Evolutionary conservation across 495 filamentous ascomycete species (phyloP).

Genomic region (Podospora didyma): DNA sequence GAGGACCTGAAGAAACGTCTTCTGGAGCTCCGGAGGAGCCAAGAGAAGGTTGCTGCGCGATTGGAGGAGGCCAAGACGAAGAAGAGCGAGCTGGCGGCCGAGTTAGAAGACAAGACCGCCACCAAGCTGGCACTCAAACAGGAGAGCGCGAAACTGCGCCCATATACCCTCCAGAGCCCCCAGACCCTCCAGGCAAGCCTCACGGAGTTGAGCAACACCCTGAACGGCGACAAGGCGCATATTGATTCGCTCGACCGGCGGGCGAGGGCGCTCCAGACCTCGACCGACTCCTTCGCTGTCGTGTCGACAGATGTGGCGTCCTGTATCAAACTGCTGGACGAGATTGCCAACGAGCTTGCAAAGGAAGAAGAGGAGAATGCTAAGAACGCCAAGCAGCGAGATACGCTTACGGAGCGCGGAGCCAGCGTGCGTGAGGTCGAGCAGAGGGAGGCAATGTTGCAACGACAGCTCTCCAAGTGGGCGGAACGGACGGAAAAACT

Average conservation of each 20-base stretch:
- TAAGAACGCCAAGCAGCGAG: slow-evolving; percentile 73
- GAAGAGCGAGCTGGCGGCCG: slow-evolving; percentile 63
- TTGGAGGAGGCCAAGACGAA: slow-evolving; percentile 71
- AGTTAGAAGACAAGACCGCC: slow-evolving; percentile 78
- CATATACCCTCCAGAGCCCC: slow-evolving; percentile 87
- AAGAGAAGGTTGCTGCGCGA: slow-evolving; percentile 73
- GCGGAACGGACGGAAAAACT: slow-evolving; percentile 79
- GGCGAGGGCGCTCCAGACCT: slow-evolving; percentile 85
- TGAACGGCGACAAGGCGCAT: slow-evolving; percentile 70
- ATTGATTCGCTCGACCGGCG: slow-evolving; percentile 85
- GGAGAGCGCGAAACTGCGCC: slow-evolving; percentile 81
- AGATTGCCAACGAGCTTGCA: slow-evolving; percentile 73
- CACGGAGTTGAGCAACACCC: slow-evolving; percentile 70
- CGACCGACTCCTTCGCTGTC: slow-evolving; percentile 79
- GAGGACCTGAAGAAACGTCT: slow-evolving; percentile 78
- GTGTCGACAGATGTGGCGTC: slow-evolving; percentile 78
- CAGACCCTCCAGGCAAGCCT: slow-evolving; percentile 76
- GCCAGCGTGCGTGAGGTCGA: slow-evolving; percentile 90
- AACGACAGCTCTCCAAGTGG: slow-evolving; percentile 78
- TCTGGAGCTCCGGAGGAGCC: slow-evolving; percentile 68
- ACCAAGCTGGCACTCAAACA: slow-evolving; percentile 54
- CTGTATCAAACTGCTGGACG: slow-evolving; percentile 84
- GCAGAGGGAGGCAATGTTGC: slow-evolving; percentile 74
- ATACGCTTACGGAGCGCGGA: slow-evolving; percentile 79
- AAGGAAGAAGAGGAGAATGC: slow-evolving; percentile 87